These are phyloP conservation scores for Tetrapisispora arboricola DNA, from an alignment of 805 yeast species.

Conservation along the genomic window DNA sequence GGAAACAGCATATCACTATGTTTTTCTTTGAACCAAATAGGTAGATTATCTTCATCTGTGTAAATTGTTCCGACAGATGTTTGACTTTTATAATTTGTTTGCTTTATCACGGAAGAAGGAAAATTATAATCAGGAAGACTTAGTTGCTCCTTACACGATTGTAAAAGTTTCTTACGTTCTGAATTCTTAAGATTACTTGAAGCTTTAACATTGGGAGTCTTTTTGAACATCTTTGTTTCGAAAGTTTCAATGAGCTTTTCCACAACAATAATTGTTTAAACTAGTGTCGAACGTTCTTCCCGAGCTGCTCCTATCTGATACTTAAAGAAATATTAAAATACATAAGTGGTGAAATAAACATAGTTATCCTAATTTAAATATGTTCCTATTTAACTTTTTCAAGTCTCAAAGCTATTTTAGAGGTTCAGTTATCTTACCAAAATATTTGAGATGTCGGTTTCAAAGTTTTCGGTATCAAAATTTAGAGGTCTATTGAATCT, in stretches of 20 bases:
- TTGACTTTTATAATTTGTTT: slow-evolving; percentile 50
- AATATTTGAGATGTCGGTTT: too few relatives aligned
- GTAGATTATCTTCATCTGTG: slow-evolving; percentile 51
- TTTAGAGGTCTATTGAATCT: too few relatives aligned
- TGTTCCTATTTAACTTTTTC: too few relatives aligned
- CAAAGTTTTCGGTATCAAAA: too few relatives aligned
- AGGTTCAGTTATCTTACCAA: too few relatives aligned
- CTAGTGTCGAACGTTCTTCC: too few relatives aligned
- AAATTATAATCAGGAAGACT: slow-evolving; percentile 33
- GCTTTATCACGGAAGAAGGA: slow-evolving; percentile 37
- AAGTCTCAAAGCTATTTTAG: too few relatives aligned
- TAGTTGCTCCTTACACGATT: slow-evolving; percentile 33
- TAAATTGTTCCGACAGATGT: slow-evolving; percentile 52
- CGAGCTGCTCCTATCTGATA: too few relatives aligned
- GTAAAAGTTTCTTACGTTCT: slow-evolving; percentile 45
- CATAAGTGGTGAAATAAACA: too few relatives aligned
- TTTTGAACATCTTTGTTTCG: slow-evolving; percentile 23
- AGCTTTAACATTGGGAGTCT: slow-evolving; percentile 48
- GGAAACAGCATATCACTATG: slow-evolving; percentile 51
- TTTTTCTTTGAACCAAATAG: slow-evolving; percentile 60
- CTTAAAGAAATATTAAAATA: too few relatives aligned
- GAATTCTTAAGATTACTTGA: slow-evolving; percentile 72
- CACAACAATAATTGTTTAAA: too few relatives aligned
- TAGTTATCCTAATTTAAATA: too few relatives aligned
- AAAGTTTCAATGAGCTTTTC: background rate